Evolutionary conservation across 495 filamentous ascomycete species (phyloP).

Genomic region (Thozetella sp.): DNA sequence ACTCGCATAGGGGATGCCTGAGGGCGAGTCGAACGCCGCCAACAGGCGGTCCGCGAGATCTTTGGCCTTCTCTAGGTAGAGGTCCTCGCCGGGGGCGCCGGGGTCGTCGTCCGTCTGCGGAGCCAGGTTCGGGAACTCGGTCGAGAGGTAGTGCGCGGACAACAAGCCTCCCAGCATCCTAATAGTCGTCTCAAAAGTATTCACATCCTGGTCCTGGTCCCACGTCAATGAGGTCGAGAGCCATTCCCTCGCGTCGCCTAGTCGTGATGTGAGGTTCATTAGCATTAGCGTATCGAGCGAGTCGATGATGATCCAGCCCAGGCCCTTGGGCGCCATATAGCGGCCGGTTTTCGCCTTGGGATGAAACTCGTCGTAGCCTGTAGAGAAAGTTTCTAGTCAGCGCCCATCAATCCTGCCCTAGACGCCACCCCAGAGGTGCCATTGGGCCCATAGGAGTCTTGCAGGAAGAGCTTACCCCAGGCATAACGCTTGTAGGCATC

Average conservation of each 20-base stretch:
- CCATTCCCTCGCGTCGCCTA: slow-evolving; percentile 88
- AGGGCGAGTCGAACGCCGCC: slow-evolving; percentile 82
- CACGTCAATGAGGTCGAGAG: slow-evolving; percentile 80
- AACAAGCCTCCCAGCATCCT: slow-evolving; percentile 95
- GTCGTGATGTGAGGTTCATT: slow-evolving; percentile 92
- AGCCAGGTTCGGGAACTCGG: slow-evolving; percentile 66
- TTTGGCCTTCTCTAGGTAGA: slow-evolving; percentile 94
- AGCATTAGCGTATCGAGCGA: slow-evolving; percentile 94
- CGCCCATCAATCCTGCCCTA: background rate
- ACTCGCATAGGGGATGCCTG: slow-evolving; percentile 88
- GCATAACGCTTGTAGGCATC: slow-evolving; percentile 90
- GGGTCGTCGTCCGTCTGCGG: slow-evolving; percentile 65
- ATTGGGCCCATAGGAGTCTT: background rate
- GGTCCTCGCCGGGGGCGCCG: slow-evolving; percentile 74
- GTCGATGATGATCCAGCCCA: slow-evolving; percentile 99
- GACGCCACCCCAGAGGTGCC: background rate
- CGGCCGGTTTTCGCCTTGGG: slow-evolving; percentile 77
- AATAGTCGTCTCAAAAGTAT: slow-evolving; percentile 97
- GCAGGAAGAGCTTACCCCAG: slow-evolving; percentile 73
- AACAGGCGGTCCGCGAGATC: slow-evolving; percentile 88
- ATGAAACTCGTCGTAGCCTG: slow-evolving; percentile 84
- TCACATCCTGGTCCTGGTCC: slow-evolving; percentile 92
- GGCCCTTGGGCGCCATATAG: slow-evolving; percentile 79
- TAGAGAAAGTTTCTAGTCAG: background rate
- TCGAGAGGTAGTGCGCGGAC: slow-evolving; percentile 92